A percentile compares a stretch with the other conserved stretches of the same genome.
These are phyloP conservation scores for Pachysolen tannophilus DNA, from an alignment of 805 yeast species.

Conservation along the genomic window DNA sequence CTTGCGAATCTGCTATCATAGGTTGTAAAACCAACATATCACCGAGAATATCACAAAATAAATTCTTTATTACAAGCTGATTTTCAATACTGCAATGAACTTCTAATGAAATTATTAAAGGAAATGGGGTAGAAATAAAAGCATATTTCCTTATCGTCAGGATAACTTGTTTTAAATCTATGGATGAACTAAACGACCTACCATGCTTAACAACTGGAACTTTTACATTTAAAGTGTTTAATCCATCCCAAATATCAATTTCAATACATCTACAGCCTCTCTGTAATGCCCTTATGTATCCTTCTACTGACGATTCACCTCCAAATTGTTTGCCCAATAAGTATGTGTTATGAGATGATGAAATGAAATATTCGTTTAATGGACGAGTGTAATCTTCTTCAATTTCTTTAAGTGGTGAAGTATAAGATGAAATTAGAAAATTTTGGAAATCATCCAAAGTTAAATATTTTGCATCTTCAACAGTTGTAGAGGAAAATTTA, in stretches of 20 bases:
- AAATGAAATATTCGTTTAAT: conserved; percentile 76
- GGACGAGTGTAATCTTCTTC: conserved; percentile 51
- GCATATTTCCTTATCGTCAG: conserved; percentile 76
- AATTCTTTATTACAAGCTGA: conserved; percentile 51
- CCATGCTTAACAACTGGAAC: conserved; percentile 94
- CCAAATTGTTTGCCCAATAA: conserved; percentile 81
- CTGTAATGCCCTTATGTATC: conserved; percentile 78
- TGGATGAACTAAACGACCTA: conserved; percentile 66
- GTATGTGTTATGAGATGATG: conserved; percentile 94
- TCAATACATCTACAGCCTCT: conserved; percentile 95
- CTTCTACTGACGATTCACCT: conserved; percentile 83
- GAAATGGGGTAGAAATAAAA: conserved; percentile 79
- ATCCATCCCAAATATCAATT: conserved; percentile 91
- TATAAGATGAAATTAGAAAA: conserved; percentile 24
- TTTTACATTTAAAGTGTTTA: conserved; percentile 22
- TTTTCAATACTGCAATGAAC: conserved; percentile 64
- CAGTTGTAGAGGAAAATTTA: conserved; percentile 23
- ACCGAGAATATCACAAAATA: conserved; percentile 51
- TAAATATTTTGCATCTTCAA: conserved; percentile 13
- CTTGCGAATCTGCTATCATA: conserved; percentile 17
- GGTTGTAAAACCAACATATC: conserved; percentile 42
- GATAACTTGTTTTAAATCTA: conserved; percentile 62
- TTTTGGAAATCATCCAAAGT: conserved; percentile 20
- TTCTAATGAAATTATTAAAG: conserved; percentile 81
- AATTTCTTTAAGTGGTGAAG: conserved; percentile 15